A percentile compares a stretch with the other conserved stretches of the same genome.
Evolutionary conservation across 768 basidiomycete species (phyloP).

Genomic region (Steccherinum ochraceum): DNA sequence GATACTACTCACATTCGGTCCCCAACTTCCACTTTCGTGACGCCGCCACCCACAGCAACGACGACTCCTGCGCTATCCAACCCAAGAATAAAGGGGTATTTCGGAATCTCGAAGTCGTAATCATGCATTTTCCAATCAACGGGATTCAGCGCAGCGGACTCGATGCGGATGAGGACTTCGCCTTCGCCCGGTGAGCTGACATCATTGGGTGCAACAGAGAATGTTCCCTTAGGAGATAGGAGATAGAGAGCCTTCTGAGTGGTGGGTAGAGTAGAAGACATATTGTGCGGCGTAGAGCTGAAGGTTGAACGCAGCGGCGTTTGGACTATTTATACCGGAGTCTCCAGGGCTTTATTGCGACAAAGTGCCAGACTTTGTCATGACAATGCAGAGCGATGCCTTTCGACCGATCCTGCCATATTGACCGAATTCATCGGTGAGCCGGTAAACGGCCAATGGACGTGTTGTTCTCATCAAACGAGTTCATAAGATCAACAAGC

Average conservation of each 20-base stretch:
- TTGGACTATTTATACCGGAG: too few relatives aligned
- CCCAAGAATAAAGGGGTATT: constrained; percentile 23
- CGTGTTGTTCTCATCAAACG: too few relatives aligned
- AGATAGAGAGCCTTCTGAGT: constrained; percentile 15
- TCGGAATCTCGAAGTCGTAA: constrained; percentile 26
- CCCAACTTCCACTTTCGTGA: constrained; percentile 27
- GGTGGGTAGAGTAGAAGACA: too few relatives aligned
- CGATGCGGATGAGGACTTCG: constrained; percentile 21
- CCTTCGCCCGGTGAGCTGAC: constrained; percentile 13
- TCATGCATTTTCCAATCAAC: constrained; percentile 30
- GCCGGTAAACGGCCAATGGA: too few relatives aligned
- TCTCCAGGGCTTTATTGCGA: too few relatives aligned
- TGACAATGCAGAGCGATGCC: too few relatives aligned
- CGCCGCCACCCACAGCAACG: constrained; percentile 31
- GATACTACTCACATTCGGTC: constrained; percentile 37
- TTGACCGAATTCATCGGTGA: too few relatives aligned
- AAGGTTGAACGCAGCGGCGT: too few relatives aligned
- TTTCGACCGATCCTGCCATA: too few relatives aligned
- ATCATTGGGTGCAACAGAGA: background rate
- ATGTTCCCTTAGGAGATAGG: constrained; percentile 2
- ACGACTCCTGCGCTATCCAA: constrained; percentile 29
- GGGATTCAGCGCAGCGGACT: constrained; percentile 27
- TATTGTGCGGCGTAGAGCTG: too few relatives aligned
- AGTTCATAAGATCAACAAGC: too few relatives aligned
- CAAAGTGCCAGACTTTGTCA: too few relatives aligned